Conservation (phyloP, 2,329 filamentous ascomycete genomes). For the Paraphoma sp. region DNA sequence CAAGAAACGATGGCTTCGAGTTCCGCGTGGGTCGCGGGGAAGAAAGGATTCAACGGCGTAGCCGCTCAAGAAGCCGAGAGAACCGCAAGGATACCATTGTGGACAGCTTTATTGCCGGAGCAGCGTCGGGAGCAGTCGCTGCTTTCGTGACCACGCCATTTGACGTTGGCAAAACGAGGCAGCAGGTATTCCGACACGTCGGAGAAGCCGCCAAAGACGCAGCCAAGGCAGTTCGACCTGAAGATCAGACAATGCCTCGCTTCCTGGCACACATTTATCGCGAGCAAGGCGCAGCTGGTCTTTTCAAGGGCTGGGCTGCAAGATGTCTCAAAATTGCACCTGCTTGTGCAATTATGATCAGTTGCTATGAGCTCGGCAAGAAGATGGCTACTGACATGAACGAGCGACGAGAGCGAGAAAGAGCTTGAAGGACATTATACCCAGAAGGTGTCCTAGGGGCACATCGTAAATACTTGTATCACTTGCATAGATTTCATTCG, state of each 20-base stretch:
- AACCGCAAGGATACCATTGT: conserved; percentile 79
- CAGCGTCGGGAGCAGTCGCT: conserved; percentile 80
- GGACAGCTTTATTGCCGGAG: conserved; percentile 89
- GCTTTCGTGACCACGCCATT: conserved; percentile 93
- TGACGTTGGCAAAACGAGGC: conserved; percentile 95
- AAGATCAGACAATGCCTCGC: conserved; percentile 78
- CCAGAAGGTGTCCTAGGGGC: not conserved
- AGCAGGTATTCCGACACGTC: conserved; percentile 77
- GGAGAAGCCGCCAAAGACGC: conserved; percentile 46
- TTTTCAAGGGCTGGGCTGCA: conserved; percentile 92
- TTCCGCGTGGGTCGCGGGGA: conserved; percentile 44
- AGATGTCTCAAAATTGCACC: conserved; percentile 93
- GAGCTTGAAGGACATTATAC: conserved; percentile 8
- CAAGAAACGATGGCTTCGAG: conserved; percentile 36
- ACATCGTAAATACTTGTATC: conserved; percentile 4
- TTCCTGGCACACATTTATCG: conserved; percentile 92
- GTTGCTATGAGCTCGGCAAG: conserved; percentile 96
- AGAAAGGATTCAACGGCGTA: conserved; percentile 35
- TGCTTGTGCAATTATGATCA: conserved; percentile 99
- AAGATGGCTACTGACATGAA: conserved; percentile 82
- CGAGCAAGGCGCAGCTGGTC: conserved; percentile 78
- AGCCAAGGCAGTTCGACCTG: conserved; percentile 61
- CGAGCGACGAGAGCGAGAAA: conserved; percentile 52
- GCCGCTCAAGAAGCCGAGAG: conserved; percentile 67
- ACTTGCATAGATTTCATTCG: conserved; percentile 3